Evolutionary conservation across 768 basidiomycete species (phyloP).

Genomic region (Termitomyces sp.): DNA sequence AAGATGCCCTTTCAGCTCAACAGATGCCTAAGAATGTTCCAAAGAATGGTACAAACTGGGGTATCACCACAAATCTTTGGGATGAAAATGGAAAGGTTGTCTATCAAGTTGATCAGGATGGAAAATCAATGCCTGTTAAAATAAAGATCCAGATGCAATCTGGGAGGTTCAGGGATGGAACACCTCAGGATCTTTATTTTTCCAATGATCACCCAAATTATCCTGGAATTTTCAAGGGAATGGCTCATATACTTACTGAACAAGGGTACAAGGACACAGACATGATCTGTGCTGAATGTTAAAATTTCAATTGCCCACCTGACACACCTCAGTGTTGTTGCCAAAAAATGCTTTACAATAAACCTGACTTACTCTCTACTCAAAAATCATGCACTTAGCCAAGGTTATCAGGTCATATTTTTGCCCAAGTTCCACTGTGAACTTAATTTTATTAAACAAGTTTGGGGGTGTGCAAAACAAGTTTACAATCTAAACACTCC

Average conservation of each 20-base stretch:
- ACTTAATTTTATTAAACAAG: slow-evolving; percentile 24
- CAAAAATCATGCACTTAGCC: neutral
- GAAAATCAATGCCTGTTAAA: slow-evolving; percentile 15
- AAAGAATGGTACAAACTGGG: slow-evolving; percentile 7
- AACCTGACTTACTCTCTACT: slow-evolving; percentile 31
- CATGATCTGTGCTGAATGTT: slow-evolving; percentile 22
- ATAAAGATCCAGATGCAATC: slow-evolving; percentile 30
- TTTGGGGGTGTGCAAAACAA: slow-evolving; percentile 30
- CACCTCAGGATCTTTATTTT: slow-evolving; percentile 29
- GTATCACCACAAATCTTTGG: neutral
- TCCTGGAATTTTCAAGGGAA: slow-evolving; percentile 35
- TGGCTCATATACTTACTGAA: slow-evolving; percentile 30
- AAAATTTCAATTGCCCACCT: slow-evolving; percentile 17
- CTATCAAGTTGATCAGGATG: slow-evolving; percentile 22
- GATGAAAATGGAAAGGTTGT: slow-evolving; percentile 21
- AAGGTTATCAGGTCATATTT: neutral
- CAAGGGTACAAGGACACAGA: slow-evolving; percentile 23
- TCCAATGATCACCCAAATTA: slow-evolving; percentile 20
- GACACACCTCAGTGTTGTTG: slow-evolving; percentile 18
- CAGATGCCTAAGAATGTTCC: slow-evolving; percentile 24
- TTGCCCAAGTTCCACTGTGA: neutral
- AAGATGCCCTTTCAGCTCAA: slow-evolving; percentile 24
- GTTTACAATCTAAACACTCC: slow-evolving; percentile 17
- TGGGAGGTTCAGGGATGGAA: slow-evolving; percentile 23
- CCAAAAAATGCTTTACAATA: slow-evolving; percentile 22